These are phyloP conservation scores for Suillus clintonianus DNA, from an alignment of 768 basidiomycete species.

Conservation along the genomic window DNA sequence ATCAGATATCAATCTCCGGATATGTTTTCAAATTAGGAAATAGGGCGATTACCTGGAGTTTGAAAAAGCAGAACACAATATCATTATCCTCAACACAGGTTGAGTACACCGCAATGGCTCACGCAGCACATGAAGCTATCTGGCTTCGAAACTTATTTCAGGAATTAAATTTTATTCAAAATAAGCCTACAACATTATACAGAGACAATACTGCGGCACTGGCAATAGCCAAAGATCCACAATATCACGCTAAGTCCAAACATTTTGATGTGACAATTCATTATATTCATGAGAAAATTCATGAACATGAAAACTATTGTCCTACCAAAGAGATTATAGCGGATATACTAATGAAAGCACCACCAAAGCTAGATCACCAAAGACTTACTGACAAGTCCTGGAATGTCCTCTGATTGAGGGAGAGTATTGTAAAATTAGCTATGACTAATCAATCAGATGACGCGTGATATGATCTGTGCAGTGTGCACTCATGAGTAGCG, in stretches of 20 bases:
- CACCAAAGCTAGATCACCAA: no score
- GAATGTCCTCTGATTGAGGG: no score
- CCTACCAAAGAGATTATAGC: no score
- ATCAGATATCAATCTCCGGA: conserved; percentile 22
- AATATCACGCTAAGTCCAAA: conserved; percentile 25
- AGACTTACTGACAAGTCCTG: no score
- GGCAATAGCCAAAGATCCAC: conserved; percentile 18
- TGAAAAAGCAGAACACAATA: conserved; percentile 37
- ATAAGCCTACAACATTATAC: conserved; percentile 13
- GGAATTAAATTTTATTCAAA: conserved; percentile 30
- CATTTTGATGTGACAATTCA: conserved; percentile 4
- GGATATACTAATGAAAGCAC: no score
- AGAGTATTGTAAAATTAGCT: no score
- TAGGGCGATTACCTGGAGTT: conserved; percentile 28
- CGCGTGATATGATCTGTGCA: no score
- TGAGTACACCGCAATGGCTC: conserved; percentile 8
- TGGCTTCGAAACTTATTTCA: conserved; percentile 30
- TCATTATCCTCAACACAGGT: conserved; percentile 1
- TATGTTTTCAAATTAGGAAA: conserved; percentile 31
- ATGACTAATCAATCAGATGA: no score
- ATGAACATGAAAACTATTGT: no score
- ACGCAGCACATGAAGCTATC: conserved; percentile 7
- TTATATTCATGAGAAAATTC: no score
- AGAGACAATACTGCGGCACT: conserved; percentile 28
- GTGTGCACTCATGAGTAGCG: no score